These are phyloP conservation scores for Entomortierella beljakovae DNA, from an alignment of 192 early-diverging fungal species.

Conservation along the genomic window DNA sequence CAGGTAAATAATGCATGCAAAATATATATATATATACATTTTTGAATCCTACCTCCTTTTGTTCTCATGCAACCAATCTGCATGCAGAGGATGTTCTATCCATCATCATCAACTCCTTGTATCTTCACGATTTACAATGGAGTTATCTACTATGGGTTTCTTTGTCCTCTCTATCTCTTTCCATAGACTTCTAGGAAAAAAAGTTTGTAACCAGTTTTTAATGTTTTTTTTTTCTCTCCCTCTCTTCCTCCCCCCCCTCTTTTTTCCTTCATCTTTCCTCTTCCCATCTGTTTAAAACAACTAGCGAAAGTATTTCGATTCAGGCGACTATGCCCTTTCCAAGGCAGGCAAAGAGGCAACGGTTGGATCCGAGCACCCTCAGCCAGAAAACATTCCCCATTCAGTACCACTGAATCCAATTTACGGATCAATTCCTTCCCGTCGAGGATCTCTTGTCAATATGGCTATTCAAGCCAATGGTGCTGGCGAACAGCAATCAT, in stretches of 20 bases:
- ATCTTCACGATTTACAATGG: background rate
- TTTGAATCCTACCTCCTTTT: too few relatives aligned
- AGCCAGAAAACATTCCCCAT: conserved; percentile 93
- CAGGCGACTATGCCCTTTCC: conserved; percentile 96
- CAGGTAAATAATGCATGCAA: conserved; percentile 20
- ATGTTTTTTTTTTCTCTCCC: too few relatives aligned
- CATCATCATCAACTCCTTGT: background rate
- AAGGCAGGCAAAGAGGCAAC: conserved; percentile 90
- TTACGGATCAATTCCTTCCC: conserved; percentile 43
- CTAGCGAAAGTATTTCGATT: conserved; percentile 99
- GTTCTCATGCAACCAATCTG: too few relatives aligned
- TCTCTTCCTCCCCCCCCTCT: background rate
- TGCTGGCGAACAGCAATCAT: conserved; percentile 24
- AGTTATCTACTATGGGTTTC: too few relatives aligned
- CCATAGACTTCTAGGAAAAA: too few relatives aligned
- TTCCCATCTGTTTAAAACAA: conserved; percentile 1
- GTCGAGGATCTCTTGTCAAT: conserved; percentile 40
- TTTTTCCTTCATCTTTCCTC: background rate
- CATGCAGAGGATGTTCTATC: too few relatives aligned
- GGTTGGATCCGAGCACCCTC: conserved; percentile 91
- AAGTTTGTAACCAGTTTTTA: too few relatives aligned
- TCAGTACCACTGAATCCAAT: conserved; percentile 42
- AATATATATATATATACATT: too few relatives aligned
- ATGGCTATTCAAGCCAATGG: conserved; percentile 34
- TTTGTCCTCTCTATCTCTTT: too few relatives aligned